Evolutionary conservation across 306 rosid genomes (phyloP).

Genomic region (Prunus mongolica): DNA sequence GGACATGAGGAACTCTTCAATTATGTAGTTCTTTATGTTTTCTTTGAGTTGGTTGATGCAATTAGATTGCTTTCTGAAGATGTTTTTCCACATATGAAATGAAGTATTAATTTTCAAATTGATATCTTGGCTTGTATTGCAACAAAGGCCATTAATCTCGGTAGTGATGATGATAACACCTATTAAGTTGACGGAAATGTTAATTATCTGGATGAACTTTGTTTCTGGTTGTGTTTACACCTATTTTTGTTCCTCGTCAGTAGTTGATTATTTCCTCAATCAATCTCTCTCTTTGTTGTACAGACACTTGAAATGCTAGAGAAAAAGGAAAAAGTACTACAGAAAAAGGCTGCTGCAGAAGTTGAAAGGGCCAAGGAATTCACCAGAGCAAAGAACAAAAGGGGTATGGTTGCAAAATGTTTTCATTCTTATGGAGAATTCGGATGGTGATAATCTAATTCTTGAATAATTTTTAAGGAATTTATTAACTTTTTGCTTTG

Average conservation of each 20-base stretch:
- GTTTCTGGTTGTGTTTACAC: not conserved
- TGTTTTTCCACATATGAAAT: not conserved
- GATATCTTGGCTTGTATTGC: too few species aligned
- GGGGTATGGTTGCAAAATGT: conserved; percentile 44
- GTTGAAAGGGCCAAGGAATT: conserved; percentile 92
- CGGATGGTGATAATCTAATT: not conserved
- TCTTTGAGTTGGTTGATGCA: not conserved
- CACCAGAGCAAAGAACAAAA: conserved; percentile 77
- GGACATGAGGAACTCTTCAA: not conserved
- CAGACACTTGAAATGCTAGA: conserved; percentile 99
- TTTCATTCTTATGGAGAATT: not conserved
- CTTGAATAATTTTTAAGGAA: not conserved
- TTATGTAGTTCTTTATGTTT: not conserved
- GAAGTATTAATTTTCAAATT: too few species aligned
- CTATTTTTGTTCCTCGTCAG: not conserved
- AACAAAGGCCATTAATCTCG: too few species aligned
- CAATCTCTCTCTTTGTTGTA: not conserved
- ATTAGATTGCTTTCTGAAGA: not conserved
- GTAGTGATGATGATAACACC: too few species aligned
- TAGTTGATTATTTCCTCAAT: not conserved
- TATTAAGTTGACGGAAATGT: not conserved
- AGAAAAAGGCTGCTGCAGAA: conserved; percentile 73
- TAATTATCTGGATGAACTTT: not conserved
- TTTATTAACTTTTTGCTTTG: not conserved
- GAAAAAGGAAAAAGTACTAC: conserved; percentile 95